Evolutionary conservation across 2,329 filamentous ascomycete genomes (phyloP).

Genomic region (Fusarium marasasianum): DNA sequence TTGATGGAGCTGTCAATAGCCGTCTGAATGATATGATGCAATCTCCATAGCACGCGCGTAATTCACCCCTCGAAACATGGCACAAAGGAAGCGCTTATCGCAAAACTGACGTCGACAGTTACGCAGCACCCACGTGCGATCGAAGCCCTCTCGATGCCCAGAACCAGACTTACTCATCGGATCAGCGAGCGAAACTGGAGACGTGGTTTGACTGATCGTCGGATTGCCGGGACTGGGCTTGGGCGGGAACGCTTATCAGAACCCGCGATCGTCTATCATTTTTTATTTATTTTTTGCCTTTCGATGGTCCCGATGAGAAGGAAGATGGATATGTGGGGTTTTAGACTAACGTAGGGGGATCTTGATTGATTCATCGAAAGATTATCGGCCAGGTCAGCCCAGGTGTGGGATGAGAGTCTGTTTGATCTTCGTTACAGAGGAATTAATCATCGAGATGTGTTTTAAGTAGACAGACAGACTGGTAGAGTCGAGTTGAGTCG

Average conservation of each 20-base stretch:
- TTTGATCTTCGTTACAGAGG: slow-evolving; percentile 29
- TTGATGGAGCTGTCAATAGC: background rate
- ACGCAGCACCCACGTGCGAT: slow-evolving; percentile 30
- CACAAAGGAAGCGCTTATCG: background rate
- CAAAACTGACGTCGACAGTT: slow-evolving; percentile 32
- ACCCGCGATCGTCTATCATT: slow-evolving; percentile 17
- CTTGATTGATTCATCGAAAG: slow-evolving; percentile 2
- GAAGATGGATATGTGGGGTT: slow-evolving; percentile 23
- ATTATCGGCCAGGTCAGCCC: slow-evolving; percentile 3
- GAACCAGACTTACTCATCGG: slow-evolving; percentile 9
- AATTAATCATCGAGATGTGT: slow-evolving; percentile 18
- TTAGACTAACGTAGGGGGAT: background rate
- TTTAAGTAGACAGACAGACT: background rate
- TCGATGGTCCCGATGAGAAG: slow-evolving; percentile 23
- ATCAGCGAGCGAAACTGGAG: slow-evolving; percentile 13
- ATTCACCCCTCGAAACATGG: background rate
- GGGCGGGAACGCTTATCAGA: slow-evolving; percentile 22
- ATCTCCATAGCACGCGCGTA: background rate
- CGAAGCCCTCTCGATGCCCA: slow-evolving; percentile 5
- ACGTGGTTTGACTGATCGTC: slow-evolving; percentile 13
- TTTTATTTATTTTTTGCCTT: background rate
- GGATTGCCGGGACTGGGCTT: background rate
- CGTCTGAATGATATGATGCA: slow-evolving; percentile 32
- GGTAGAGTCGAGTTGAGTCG: background rate
- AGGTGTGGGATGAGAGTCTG: slow-evolving; percentile 22